Conservation (phyloP, 1,139 yeast species). For the Pichia cactophila region DNA sequence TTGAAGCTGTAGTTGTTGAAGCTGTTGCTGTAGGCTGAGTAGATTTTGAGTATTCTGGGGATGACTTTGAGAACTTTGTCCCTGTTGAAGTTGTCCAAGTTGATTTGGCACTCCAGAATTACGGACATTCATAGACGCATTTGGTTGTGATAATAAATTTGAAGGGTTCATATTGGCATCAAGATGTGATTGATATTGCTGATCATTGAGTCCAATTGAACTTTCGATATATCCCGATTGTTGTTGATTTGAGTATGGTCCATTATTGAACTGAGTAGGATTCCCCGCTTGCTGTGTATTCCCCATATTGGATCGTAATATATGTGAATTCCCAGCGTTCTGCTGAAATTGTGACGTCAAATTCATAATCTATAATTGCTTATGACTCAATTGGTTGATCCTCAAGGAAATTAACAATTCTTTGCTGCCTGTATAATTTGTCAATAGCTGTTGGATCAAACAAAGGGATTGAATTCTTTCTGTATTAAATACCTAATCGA, state of each 20-base stretch:
- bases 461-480: background rate
- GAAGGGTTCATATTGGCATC: background rate
- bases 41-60: slow-evolving; percentile 15
- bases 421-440: background rate
- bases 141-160: background rate
- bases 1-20: slow-evolving; percentile 18
- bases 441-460: background rate
- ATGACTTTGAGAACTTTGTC: slow-evolving; percentile 14
- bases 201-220: slow-evolving; percentile 1
- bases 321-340: slow-evolving; percentile 6
- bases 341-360: slow-evolving; percentile 14
- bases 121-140: background rate
- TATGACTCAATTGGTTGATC: background rate
- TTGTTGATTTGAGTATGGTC: slow-evolving; percentile 14
- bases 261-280: slow-evolving; percentile 10
- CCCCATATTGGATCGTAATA: slow-evolving; percentile 3
- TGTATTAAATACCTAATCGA: background rate
- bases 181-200: slow-evolving; percentile 2
- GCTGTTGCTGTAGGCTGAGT: slow-evolving; percentile 10
- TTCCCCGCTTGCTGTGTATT: slow-evolving; percentile 10
- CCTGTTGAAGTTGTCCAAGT: slow-evolving; percentile 17
- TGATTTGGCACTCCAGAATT: slow-evolving; percentile 15
- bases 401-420: background rate
- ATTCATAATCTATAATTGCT: slow-evolving; percentile 8
- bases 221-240: background rate